These are phyloP conservation scores for Neopestalotiopsis clavispora DNA, from an alignment of 2,329 filamentous ascomycete species.

Conservation along the genomic window DNA sequence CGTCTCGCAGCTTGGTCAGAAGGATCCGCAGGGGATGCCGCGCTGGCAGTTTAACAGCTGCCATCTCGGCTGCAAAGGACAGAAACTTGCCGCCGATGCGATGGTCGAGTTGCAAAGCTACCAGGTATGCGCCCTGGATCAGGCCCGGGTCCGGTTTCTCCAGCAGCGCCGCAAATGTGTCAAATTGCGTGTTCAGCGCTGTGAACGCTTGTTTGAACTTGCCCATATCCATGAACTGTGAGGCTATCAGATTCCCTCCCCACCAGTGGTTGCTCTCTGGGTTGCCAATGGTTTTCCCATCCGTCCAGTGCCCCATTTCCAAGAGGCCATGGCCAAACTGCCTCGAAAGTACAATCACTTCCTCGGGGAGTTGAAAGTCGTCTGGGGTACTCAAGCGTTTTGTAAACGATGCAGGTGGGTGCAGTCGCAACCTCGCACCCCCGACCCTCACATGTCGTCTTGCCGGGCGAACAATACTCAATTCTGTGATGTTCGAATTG, in stretches of 20 bases:
- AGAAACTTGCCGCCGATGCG: constrained; percentile 9
- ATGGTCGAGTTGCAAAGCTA: constrained; percentile 3
- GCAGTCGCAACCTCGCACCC: neutral
- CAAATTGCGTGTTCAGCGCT: constrained; percentile 4
- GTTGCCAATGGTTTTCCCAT: neutral
- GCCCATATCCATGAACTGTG: constrained; percentile 9
- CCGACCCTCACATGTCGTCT: neutral
- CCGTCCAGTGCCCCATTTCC: neutral
- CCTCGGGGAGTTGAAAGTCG: constrained; percentile 7
- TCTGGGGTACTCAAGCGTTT: constrained; percentile 2
- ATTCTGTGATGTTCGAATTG: neutral
- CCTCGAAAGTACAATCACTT: constrained; percentile 10
- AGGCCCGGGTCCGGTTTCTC: constrained; percentile 11
- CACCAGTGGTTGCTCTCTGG: constrained; percentile 14
- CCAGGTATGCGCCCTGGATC: constrained; percentile 4
- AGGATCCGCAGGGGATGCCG: constrained; percentile 5
- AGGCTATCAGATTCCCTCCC: neutral
- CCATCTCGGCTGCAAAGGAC: constrained; percentile 16
- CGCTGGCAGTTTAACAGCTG: constrained; percentile 9
- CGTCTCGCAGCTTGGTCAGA: neutral
- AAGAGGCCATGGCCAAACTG: neutral
- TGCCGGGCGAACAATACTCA: neutral
- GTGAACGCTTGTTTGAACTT: constrained; percentile 16
- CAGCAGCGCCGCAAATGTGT: constrained; percentile 12
- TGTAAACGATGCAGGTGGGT: no score